phyloP scores from a whole-genome alignment of 768 basidiomycete genomes.

The Tricholoma furcatifolium region DNA sequence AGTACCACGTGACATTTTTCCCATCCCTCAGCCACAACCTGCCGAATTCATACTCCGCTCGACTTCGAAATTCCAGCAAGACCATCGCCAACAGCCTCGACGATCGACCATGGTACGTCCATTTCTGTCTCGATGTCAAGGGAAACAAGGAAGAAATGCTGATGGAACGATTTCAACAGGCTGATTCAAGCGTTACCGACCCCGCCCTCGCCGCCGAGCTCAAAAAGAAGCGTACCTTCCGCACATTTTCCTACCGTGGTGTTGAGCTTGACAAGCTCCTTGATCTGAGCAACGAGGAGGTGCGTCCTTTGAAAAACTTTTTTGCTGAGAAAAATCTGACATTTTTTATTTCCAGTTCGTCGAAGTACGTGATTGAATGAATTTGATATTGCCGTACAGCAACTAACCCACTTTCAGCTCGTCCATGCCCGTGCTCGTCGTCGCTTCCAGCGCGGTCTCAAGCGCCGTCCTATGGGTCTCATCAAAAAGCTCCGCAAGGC shows the following conservation, averaged over 20 bases:
- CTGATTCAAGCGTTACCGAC: conserved; percentile 84
- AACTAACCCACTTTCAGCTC: conserved; percentile 48
- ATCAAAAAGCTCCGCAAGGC: conserved; percentile 99
- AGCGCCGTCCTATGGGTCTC: conserved; percentile 96
- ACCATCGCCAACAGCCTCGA: conserved; percentile 41
- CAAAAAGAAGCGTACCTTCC: conserved; percentile 99
- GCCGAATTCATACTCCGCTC: conserved; percentile 29
- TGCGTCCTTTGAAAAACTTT: conserved; percentile 38
- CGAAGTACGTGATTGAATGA: conserved; percentile 51
- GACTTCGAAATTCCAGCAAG: conserved; percentile 16
- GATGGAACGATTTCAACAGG: conserved; percentile 39
- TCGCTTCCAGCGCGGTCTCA: conserved; percentile 98
- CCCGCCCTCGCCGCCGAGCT: conserved; percentile 92
- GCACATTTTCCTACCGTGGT: conserved; percentile 98
- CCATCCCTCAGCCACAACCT: conserved; percentile 40
- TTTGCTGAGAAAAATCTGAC: neutral
- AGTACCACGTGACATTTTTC: conserved; percentile 49
- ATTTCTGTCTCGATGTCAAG: neutral
- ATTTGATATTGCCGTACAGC: neutral
- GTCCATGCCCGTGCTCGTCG: conserved; percentile 98
- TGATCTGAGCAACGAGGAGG: conserved; percentile 94
- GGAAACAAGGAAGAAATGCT: conserved; percentile 1
- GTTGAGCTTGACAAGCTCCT: conserved; percentile 98
- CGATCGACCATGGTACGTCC: conserved; percentile 38
- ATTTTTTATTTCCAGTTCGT: conserved; percentile 53